Evolutionary conservation across 1,284 basidiomycete species (phyloP).

Genomic region (Moniliophthora roreri): DNA sequence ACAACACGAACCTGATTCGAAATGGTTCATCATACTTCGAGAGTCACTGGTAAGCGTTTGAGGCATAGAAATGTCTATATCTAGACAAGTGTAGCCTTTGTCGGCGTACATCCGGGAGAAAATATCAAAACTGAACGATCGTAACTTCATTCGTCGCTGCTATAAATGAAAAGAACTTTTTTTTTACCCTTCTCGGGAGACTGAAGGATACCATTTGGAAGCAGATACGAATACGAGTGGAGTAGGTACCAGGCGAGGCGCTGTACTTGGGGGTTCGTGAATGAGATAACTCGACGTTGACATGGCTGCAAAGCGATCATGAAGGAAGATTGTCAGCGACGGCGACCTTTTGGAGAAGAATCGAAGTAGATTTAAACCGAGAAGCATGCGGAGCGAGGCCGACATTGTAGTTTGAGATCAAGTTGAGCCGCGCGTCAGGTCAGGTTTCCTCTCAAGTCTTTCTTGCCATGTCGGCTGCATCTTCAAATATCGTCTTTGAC

Average conservation of each 20-base stretch:
- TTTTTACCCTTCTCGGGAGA: constrained; percentile 33
- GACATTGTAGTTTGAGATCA: background rate
- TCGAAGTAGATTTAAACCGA: too few species aligned
- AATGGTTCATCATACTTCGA: constrained; percentile 34
- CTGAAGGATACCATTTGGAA: constrained; percentile 33
- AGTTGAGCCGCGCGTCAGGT: background rate
- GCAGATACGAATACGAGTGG: constrained; percentile 51
- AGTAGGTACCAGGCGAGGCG: constrained; percentile 49
- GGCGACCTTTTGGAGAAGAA: too few species aligned
- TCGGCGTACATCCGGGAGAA: constrained; percentile 51
- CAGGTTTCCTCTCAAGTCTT: background rate
- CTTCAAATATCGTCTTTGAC: constrained; percentile 83
- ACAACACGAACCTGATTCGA: constrained; percentile 37
- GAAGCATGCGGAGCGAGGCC: background rate
- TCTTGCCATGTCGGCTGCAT: constrained; percentile 54
- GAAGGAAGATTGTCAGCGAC: background rate
- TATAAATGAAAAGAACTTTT: background rate
- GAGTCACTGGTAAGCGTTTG: constrained; percentile 31
- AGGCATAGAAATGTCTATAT: constrained; percentile 45
- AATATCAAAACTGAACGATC: constrained; percentile 33
- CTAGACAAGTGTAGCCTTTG: constrained; percentile 60
- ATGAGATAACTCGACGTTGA: constrained; percentile 28
- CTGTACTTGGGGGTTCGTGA: constrained; percentile 36
- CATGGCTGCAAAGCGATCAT: background rate
- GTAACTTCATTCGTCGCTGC: constrained; percentile 21